Percentiles rank a stretch among this genome's conserved stretches.
These are phyloP conservation scores for Eragrostis curvula DNA, from an alignment of 176 grass and related monocot species.

Conservation along the genomic window DNA sequence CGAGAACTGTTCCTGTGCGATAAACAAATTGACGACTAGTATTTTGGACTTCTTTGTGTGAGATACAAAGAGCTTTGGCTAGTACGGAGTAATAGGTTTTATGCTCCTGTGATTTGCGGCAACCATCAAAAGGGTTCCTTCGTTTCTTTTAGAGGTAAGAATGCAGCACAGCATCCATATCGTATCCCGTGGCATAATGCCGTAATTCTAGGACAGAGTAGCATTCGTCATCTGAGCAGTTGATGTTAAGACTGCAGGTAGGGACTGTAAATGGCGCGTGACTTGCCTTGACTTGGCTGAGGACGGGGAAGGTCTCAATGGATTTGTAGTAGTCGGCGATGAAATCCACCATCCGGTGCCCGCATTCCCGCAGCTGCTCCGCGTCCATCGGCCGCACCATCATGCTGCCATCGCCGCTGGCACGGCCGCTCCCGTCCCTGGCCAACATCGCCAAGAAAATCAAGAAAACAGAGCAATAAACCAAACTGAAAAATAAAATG, in stretches of 20 bases:
- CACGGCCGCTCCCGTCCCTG: conserved; percentile 26
- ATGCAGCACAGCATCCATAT: not conserved
- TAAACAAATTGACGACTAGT: not conserved
- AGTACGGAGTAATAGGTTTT: not conserved
- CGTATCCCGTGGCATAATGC: not conserved
- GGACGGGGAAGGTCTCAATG: conserved; percentile 71
- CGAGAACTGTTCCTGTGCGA: not conserved
- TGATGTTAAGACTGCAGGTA: not conserved
- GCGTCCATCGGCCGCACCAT: conserved; percentile 66
- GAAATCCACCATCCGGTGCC: conserved; percentile 82
- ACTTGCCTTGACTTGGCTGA: conserved; percentile 71
- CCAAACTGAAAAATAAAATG: not conserved
- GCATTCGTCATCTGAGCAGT: not conserved
- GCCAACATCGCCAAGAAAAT: not conserved
- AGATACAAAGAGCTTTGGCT: not conserved
- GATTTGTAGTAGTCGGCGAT: conserved; percentile 74
- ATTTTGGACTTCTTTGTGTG: not conserved
- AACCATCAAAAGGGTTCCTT: not conserved
- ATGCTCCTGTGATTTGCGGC: not conserved
- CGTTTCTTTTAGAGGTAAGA: not conserved
- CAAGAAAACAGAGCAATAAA: not conserved
- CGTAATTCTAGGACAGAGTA: not conserved
- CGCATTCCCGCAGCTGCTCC: conserved; percentile 75
- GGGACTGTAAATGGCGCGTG: not conserved
- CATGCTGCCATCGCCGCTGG: not conserved